Evolutionary conservation across 495 filamentous ascomycete species (phyloP).

Genomic region (Hypoxylon crocopeplum): DNA sequence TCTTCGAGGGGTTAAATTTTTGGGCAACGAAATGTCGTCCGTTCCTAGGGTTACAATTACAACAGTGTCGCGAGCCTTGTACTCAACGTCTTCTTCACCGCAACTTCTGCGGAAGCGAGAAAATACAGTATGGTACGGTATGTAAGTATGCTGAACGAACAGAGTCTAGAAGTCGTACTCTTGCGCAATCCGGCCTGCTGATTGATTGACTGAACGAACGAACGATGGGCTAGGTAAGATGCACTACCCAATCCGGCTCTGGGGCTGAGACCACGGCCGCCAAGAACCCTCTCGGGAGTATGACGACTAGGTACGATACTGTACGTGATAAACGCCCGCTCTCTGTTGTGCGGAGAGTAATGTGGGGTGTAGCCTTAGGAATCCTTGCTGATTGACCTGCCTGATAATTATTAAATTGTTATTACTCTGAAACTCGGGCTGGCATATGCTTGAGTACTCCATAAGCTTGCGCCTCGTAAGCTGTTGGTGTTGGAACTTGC

Average conservation of each 20-base stretch:
- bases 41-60: slow-evolving; percentile 26
- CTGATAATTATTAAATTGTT: slow-evolving; percentile 10
- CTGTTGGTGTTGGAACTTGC: slow-evolving; percentile 14
- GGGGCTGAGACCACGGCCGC: slow-evolving; percentile 20
- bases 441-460: neutral
- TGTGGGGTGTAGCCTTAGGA: slow-evolving; percentile 23
- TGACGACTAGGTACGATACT: neutral
- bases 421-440: slow-evolving; percentile 29
- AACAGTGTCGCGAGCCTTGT: slow-evolving; percentile 30
- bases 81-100: slow-evolving; percentile 29
- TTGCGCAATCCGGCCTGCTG: slow-evolving; percentile 19
- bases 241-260: slow-evolving; percentile 13
- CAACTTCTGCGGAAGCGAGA: slow-evolving; percentile 29
- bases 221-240: slow-evolving; percentile 7
- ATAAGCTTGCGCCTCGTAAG: slow-evolving; percentile 15
- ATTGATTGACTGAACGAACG: slow-evolving; percentile 6
- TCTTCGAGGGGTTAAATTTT: slow-evolving; percentile 25
- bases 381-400: slow-evolving; percentile 18
- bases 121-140: slow-evolving; percentile 14
- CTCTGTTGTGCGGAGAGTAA: slow-evolving; percentile 2
- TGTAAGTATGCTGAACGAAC: slow-evolving; percentile 12
- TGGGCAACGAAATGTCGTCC: slow-evolving; percentile 3
- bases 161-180: slow-evolving; percentile 18
- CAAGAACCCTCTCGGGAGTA: slow-evolving; percentile 14
- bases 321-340: slow-evolving; percentile 8